A percentile compares a stretch with the other conserved stretches of the same genome.
These are phyloP conservation scores for Gnaphalium uliginosum DNA, from an alignment of 129 eudicot species.

Conservation along the genomic window DNA sequence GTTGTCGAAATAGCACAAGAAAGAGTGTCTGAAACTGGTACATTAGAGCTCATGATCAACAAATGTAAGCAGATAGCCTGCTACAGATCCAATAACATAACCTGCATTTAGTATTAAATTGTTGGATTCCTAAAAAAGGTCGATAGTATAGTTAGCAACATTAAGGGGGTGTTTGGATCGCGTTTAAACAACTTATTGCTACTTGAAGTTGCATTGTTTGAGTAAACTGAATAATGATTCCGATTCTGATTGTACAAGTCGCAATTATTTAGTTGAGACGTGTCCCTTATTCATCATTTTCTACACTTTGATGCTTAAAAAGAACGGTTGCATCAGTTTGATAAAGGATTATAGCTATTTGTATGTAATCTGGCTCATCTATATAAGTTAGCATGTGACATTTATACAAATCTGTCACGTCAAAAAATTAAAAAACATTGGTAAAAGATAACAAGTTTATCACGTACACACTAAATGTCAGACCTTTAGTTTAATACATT, in stretches of 20 bases:
- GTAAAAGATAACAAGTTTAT: no score
- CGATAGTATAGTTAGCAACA: background rate
- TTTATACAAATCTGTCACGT: no score
- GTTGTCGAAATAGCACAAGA: slow-evolving; percentile 18
- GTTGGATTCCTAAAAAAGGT: background rate
- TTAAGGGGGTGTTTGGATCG: background rate
- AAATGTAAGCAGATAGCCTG: background rate
- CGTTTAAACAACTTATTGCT: background rate
- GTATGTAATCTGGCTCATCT: no score
- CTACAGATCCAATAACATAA: slow-evolving; percentile 15
- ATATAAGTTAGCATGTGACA: no score
- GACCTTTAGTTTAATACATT: no score
- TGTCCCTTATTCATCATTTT: no score
- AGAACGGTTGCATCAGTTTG: no score
- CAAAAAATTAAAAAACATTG: no score
- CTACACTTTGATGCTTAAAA: no score
- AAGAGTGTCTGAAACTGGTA: slow-evolving; percentile 28
- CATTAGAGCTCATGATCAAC: slow-evolving; percentile 20
- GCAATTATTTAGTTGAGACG: no score
- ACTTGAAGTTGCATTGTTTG: background rate
- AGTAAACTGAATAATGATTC: background rate
- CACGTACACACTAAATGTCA: no score
- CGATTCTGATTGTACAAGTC: background rate
- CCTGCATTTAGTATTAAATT: slow-evolving; percentile 15
- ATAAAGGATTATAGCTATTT: no score